Percentiles rank a stretch among this genome's conserved stretches.
Evolutionary conservation across 257 asterid genomes (phyloP).

Genomic region (Cordia subcordata): DNA sequence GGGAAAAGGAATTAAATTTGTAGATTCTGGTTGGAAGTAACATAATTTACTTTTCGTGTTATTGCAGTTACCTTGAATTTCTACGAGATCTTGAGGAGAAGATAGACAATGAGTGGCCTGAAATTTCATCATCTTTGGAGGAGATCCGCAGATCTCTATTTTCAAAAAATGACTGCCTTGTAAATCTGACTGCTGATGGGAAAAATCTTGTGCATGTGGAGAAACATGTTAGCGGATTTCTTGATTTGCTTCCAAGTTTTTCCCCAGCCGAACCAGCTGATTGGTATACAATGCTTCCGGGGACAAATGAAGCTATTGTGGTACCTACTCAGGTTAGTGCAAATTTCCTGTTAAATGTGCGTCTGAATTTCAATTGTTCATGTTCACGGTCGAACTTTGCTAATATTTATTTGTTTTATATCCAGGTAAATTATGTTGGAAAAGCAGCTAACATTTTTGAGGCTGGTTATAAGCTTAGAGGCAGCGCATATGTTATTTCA

Average conservation of each 20-base stretch:
- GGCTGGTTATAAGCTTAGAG: slow-evolving; percentile 85
- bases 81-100: slow-evolving; percentile 67
- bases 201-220: slow-evolving; percentile 63
- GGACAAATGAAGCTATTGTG: slow-evolving; percentile 83
- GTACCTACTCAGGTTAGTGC: slow-evolving; percentile 86
- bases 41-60: slow-evolving; percentile 2
- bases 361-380: background rate
- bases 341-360: slow-evolving; percentile 3
- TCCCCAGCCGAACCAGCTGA: slow-evolving; percentile 46
- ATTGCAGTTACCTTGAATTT: slow-evolving; percentile 89
- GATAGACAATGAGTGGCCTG: slow-evolving; percentile 78
- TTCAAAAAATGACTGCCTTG: slow-evolving; percentile 72
- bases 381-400: slow-evolving; percentile 6
- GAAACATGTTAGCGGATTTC: slow-evolving; percentile 66
- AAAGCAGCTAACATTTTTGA: slow-evolving; percentile 92
- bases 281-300: slow-evolving; percentile 64
- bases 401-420: slow-evolving; percentile 11
- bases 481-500: slow-evolving; percentile 90
- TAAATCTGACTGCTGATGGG: slow-evolving; percentile 88
- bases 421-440: slow-evolving; percentile 95
- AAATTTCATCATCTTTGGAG: slow-evolving; percentile 82
- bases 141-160: slow-evolving; percentile 77
- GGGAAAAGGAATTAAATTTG: background rate
- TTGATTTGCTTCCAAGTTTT: slow-evolving; percentile 79
- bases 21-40: background rate